These are phyloP conservation scores for Stephania japonica DNA, from an alignment of 164 flowering plant genomes.

Conservation along the genomic window DNA sequence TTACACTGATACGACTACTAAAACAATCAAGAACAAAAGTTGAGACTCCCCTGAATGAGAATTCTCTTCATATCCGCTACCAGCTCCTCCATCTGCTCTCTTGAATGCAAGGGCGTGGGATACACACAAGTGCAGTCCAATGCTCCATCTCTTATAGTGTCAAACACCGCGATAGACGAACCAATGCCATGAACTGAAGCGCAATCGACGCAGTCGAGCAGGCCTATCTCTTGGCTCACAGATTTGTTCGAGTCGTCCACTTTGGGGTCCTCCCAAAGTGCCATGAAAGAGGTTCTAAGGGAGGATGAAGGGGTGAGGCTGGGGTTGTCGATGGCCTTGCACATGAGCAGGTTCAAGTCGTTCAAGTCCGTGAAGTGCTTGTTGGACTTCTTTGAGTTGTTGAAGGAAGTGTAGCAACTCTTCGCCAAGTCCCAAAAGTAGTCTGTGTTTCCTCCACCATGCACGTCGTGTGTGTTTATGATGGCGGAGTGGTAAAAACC, in stretches of 20 bases:
- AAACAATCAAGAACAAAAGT: too few relatives aligned
- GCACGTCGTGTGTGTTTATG: constrained; percentile 51
- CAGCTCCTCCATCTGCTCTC: constrained; percentile 62
- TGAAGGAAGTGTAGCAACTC: constrained; percentile 38
- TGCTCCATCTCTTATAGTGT: constrained; percentile 52
- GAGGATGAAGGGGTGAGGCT: constrained; percentile 60
- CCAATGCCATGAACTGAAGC: constrained; percentile 73
- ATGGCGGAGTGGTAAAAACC: constrained; percentile 82
- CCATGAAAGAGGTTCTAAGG: constrained; percentile 56
- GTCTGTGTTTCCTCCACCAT: constrained; percentile 29
- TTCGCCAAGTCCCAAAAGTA: constrained; percentile 62
- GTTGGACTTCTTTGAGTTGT: constrained; percentile 37
- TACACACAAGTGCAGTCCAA: constrained; percentile 67
- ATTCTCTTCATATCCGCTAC: constrained; percentile 52
- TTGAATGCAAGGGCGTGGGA: constrained; percentile 75
- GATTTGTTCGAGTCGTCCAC: constrained; percentile 29
- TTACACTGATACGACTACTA: too few relatives aligned
- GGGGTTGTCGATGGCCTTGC: constrained; percentile 78
- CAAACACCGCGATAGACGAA: constrained; percentile 63
- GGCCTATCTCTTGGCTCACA: constrained; percentile 27
- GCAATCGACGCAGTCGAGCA: constrained; percentile 66
- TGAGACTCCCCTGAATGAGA: constrained; percentile 24
- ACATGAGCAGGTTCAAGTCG: constrained; percentile 75
- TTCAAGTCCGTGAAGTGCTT: constrained; percentile 86
- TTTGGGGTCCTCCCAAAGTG: constrained; percentile 65